Evolutionary conservation across 2,329 filamentous ascomycete species (phyloP).

Genomic region (Aspergillus aculeatinus): DNA sequence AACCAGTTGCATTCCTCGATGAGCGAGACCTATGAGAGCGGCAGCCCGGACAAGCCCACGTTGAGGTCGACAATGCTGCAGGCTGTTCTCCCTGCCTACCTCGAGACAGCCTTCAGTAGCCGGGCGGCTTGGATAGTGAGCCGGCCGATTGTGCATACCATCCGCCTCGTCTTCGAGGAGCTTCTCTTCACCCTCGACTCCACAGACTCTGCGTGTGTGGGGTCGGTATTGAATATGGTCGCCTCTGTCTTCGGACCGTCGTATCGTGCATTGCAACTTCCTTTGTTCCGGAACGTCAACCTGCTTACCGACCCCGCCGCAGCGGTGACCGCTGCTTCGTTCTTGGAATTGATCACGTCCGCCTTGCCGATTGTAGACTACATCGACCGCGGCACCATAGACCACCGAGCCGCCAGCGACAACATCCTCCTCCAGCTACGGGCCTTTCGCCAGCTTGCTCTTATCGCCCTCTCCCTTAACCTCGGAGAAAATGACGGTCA

Average conservation of each 20-base stretch:
- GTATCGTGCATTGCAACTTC: conserved; percentile 33
- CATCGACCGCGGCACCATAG: conserved; percentile 39
- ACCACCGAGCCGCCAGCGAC: conserved; percentile 5
- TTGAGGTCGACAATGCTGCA: conserved; percentile 54
- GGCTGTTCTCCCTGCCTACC: conserved; percentile 58
- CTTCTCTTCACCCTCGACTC: conserved; percentile 49
- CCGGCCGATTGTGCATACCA: conserved; percentile 53
- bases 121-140: conserved; percentile 53
- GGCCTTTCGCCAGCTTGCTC: conserved; percentile 42
- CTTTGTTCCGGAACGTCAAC: conserved; percentile 33
- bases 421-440: conserved; percentile 33
- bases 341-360: conserved; percentile 44
- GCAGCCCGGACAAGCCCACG: conserved; percentile 41
- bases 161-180: conserved; percentile 43
- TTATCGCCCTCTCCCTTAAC: conserved; percentile 34
- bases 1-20: conserved; percentile 55
- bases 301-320: conserved; percentile 41
- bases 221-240: conserved; percentile 38
- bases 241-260: conserved; percentile 40
- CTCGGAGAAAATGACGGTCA: not conserved
- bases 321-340: conserved; percentile 39
- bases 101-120: conserved; percentile 49
- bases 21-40: conserved; percentile 44
- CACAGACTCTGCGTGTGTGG: conserved; percentile 39
- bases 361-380: conserved; percentile 49